Evolutionary conservation across 306 rosid species (phyloP).

Genomic region (Canavalia ensiformis): DNA sequence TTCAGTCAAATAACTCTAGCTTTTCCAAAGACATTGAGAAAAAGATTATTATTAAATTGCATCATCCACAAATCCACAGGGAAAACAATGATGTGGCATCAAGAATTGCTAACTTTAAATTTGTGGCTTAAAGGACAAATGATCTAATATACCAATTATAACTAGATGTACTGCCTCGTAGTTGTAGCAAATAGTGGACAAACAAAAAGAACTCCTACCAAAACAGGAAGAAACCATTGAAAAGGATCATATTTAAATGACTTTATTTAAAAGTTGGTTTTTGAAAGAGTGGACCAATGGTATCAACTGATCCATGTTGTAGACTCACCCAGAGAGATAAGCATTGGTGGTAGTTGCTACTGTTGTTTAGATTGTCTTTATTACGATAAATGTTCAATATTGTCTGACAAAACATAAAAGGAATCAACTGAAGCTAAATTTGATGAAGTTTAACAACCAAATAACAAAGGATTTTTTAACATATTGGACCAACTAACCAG

Average conservation of each 20-base stretch:
- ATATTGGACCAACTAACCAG: background rate
- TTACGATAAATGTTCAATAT: conserved; percentile 20
- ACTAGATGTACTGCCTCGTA: background rate
- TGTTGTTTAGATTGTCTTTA: conserved; percentile 26
- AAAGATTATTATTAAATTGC: conserved; percentile 23
- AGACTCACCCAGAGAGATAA: conserved; percentile 36
- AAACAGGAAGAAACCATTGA: conserved; percentile 31
- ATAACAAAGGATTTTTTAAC: conserved; percentile 8
- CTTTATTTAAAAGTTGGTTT: conserved; percentile 24
- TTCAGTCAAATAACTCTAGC: background rate
- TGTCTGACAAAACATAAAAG: conserved; percentile 7
- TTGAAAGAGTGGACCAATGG: conserved; percentile 18
- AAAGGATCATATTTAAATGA: background rate
- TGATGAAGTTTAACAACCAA: conserved; percentile 27
- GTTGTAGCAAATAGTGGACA: conserved; percentile 23
- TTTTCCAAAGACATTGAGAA: conserved; percentile 37
- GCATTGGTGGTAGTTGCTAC: background rate
- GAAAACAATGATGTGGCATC: background rate
- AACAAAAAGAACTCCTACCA: conserved; percentile 21
- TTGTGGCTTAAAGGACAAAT: conserved; percentile 26
- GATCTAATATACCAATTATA: conserved; percentile 16
- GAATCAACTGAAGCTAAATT: background rate
- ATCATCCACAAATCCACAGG: conserved; percentile 12
- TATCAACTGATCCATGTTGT: conserved; percentile 10
- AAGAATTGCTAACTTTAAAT: conserved; percentile 14